Evolutionary conservation across 495 filamentous ascomycete species (phyloP), one percentile per base, ranked within the genome.

Genomic region (Talaromyces liani): DNA sequence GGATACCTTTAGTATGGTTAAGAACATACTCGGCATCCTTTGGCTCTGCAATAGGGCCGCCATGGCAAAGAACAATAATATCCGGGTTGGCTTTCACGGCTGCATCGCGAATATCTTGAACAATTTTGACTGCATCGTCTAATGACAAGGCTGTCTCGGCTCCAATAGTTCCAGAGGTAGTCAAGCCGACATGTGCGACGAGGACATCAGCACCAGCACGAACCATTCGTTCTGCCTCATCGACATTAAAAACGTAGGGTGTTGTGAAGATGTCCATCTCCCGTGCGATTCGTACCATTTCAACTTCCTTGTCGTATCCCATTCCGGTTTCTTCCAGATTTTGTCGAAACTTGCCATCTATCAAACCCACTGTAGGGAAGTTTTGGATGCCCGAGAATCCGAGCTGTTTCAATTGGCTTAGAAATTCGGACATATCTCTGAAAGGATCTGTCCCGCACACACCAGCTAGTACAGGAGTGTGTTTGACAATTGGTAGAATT

Each of bases 281-380:
- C 20, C 75, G 77, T 18, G 88, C 87, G 1, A 70, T 59, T 3
- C 75, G 70, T 24, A 90, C 78, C 83, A 89, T 85, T 58, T 85
- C 81, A 5, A 91, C 87, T 63, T 91, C 88, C 1, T 72, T 63
- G 14, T 75, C 79, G 68, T 84, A 90, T 4, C 81, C 81, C 86
- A 90, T 91, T 16, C 82, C 87, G 5, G 87, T 90, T 69, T 88
- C 87, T 69, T 90, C 88, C 2, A 91, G 76, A 64, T 87, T 85
- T 33, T 73, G 71, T 18, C 88, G 80, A 66, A 90, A 90, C 16
- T 77, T 73, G 2, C 87, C 88, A 70, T 90, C 88, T 61, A 90
- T 85, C 7, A 90, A 72, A 0, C 87, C 87, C 5, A 91, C 87
- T 2, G 87, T 89, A 3, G 87, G 87, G 70, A 90, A 89, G 67